Evolutionary conservation across 2,329 filamentous ascomycete species (phyloP), one percentile per base, ranked within the genome.

Genomic region (Pezizomycotina sp.): DNA sequence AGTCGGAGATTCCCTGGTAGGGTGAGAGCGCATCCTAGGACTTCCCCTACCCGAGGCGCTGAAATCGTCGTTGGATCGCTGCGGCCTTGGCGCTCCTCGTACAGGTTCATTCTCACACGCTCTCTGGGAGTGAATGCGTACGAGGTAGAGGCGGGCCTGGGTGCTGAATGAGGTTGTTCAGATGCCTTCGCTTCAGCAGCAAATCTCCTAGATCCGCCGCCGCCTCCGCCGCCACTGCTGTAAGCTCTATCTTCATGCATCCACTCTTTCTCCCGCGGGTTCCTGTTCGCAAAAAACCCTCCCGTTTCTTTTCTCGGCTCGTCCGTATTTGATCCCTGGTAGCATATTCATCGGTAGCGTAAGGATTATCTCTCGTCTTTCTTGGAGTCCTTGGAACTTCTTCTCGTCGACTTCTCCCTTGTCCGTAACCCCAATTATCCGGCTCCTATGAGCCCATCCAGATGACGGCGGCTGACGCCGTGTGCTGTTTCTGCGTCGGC

Each of bases 301-400:
- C 26, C 24, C 33, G 18, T 34, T 27, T 14, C 18, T 15, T n/a
- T 24, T 36, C 6, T 31, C 31, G 15, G 22, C 14, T 3, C 31
- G 5, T 30, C 39, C 41, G 9, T 25, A 19, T 22, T 34, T 9
- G 5, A 31, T 20, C 10, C 14, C 15, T n/a, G 41, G 24, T 10
- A 38, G 32, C 5, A 19, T 30, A 12, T n/a, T 39, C 41, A n/a
- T 27, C 12, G 13, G 16, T 38, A 14, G 22, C 25, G 32, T 43
- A 43, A 13, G 41, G 41, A 16, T 43, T 43, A n/a, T 43, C 41
- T 12, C 41, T 31, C 8, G 41, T 43, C 34, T 43, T 43, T 27
- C 39, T 43, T 8, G 41, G 41, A 5, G 41, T 43, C 13, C 41
- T 31, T n/a, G 41, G 41, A 3, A 34, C 23, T 26, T 43, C 41